Conservation (phyloP, 768 basidiomycete genomes). For the Suillus placidus region DNA sequence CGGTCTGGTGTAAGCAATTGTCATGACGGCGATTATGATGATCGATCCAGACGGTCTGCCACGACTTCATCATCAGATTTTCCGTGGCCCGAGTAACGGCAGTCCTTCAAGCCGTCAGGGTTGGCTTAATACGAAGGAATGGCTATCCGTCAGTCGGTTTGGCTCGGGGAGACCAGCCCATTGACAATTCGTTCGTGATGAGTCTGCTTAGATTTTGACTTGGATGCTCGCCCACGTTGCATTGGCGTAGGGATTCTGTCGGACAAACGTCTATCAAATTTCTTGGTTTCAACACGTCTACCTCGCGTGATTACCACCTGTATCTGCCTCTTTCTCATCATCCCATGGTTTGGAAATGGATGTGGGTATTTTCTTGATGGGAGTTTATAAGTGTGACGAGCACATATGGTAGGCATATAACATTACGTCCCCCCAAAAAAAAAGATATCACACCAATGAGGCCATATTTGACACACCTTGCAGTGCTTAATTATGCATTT, state of each 20-base stretch:
- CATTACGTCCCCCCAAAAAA: not conserved
- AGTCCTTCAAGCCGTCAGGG: not conserved
- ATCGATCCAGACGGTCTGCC: not conserved
- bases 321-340: not conserved
- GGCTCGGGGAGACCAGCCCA: not conserved
- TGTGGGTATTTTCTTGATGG: not conserved
- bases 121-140: not conserved
- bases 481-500: not conserved
- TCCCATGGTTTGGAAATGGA: not conserved
- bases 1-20: not conserved
- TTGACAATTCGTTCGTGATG: not conserved
- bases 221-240: not conserved
- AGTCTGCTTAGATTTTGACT: not conserved
- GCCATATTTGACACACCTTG: not conserved
- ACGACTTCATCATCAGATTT: not conserved
- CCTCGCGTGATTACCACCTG: not conserved
- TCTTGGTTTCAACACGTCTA: not conserved
- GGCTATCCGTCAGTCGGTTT: not conserved
- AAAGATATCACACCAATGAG: not conserved
- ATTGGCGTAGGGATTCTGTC: not conserved
- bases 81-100: not conserved
- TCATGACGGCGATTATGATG: not conserved
- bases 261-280: not conserved
- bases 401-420: not conserved
- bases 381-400: not conserved